phyloP scores from a whole-genome alignment of 2,329 filamentous ascomycete species.

The Geosmithia flava region DNA sequence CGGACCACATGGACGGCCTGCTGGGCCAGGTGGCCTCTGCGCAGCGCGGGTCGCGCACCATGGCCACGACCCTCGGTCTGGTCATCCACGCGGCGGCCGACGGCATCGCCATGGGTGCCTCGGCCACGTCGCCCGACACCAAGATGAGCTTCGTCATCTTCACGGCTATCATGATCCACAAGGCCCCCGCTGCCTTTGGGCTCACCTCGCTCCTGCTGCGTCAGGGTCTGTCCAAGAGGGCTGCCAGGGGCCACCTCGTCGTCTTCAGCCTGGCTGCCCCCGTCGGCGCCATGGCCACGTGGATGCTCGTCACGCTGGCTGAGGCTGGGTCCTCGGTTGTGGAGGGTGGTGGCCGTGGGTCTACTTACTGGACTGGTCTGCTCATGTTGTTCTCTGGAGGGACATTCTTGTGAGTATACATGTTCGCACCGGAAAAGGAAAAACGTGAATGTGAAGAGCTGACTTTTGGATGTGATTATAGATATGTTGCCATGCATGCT shows the following conservation, averaged over 20 bases:
- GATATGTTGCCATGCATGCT: constrained; percentile 96
- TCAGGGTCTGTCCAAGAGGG: constrained; percentile 80
- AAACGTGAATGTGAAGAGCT: background rate
- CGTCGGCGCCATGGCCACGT: constrained; percentile 72
- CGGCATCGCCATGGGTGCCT: constrained; percentile 90
- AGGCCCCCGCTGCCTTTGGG: constrained; percentile 90
- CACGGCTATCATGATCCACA: constrained; percentile 93
- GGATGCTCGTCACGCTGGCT: constrained; percentile 52
- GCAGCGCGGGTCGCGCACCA: constrained; percentile 46
- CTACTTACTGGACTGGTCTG: constrained; percentile 82
- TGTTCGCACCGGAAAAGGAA: background rate
- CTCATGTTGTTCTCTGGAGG: constrained; percentile 89
- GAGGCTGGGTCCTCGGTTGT: constrained; percentile 28
- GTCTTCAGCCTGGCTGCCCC: constrained; percentile 90
- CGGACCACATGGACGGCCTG: constrained; percentile 46
- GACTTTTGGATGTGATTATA: constrained; percentile 18
- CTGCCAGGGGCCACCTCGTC: constrained; percentile 71
- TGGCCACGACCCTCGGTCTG: constrained; percentile 85
- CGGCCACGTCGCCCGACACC: constrained; percentile 59
- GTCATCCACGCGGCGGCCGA: constrained; percentile 93
- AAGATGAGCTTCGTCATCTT: constrained; percentile 87
- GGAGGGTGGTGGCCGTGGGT: constrained; percentile 38
- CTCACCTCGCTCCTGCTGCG: constrained; percentile 82
- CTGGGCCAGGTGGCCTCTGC: constrained; percentile 22
- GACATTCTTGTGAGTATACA: constrained; percentile 71